These are phyloP conservation scores for Datura wrightii DNA, from an alignment of 257 asterid species.

Conservation along the genomic window DNA sequence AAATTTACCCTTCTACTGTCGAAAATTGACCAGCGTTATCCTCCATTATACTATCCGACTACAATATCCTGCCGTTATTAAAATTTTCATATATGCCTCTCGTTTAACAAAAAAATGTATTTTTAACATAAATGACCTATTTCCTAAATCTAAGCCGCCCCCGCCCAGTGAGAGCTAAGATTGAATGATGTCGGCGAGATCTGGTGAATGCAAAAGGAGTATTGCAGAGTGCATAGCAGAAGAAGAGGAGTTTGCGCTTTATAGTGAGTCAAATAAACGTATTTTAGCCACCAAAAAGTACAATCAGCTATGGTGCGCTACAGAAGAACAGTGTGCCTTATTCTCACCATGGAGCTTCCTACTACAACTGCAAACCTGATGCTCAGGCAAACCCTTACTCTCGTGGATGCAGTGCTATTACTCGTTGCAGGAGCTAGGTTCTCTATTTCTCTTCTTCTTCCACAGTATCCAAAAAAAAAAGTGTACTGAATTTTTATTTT, in stretches of 20 bases:
- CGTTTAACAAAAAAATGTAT: too few relatives aligned
- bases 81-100: too few relatives aligned
- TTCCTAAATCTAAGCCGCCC: too few relatives aligned
- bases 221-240: conserved; percentile 59
- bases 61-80: too few relatives aligned
- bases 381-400: conserved; percentile 83
- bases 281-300: conserved; percentile 64
- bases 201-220: conserved; percentile 58
- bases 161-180: conserved; percentile 41
- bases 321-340: conserved; percentile 85
- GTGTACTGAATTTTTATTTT: not conserved
- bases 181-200: conserved; percentile 60
- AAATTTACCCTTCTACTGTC: too few relatives aligned
- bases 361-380: conserved; percentile 94
- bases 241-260: conserved; percentile 73
- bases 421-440: conserved; percentile 77
- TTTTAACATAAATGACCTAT: too few relatives aligned
- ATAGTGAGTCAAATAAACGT: conserved; percentile 79
- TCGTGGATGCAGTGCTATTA: conserved; percentile 92
- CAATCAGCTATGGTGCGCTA: conserved; percentile 94
- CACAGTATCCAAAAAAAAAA: not conserved
- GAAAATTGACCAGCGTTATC: too few relatives aligned
- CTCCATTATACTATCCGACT: too few relatives aligned
- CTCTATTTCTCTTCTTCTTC: not conserved
- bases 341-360: conserved; percentile 93